Conservation (phyloP, 75 land plant species). For the Sequoia sempervirens region DNA sequence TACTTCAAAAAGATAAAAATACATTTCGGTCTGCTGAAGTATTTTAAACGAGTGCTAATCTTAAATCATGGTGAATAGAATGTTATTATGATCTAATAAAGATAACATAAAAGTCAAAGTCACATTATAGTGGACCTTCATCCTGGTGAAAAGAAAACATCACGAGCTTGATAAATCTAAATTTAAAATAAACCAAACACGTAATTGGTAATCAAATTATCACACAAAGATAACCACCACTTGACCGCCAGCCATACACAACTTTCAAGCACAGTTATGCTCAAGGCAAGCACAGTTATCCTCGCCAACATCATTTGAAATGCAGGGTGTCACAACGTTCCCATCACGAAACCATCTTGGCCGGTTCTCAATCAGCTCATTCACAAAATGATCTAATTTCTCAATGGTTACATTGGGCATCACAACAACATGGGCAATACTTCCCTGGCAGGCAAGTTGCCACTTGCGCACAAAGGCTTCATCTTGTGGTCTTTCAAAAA, state of each 20-base stretch:
- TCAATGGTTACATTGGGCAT: slow-evolving; percentile 94
- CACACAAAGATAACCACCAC: neutral
- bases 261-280: slow-evolving; percentile 24
- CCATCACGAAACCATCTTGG: slow-evolving; percentile 62
- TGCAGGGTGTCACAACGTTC: slow-evolving; percentile 53
- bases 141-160: neutral
- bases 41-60: neutral
- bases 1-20: too few relatives aligned
- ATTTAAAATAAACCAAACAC: neutral
- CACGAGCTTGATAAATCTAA: neutral
- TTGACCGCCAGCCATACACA: neutral
- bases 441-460: slow-evolving; percentile 95
- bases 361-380: slow-evolving; percentile 65
- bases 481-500: slow-evolving; percentile 90
- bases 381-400: slow-evolving; percentile 72
- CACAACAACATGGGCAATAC: slow-evolving; percentile 96
- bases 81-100: too few relatives aligned
- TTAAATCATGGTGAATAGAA: neutral
- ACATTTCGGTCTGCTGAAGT: neutral
- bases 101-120: neutral
- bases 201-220: neutral
- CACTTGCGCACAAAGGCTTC: slow-evolving; percentile 87
- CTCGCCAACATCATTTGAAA: slow-evolving; percentile 67
- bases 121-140: neutral
- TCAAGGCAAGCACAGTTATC: slow-evolving; percentile 69